A percentile compares a stretch with the other conserved stretches of the same genome.
Evolutionary conservation across 306 rosid species (phyloP).

Genomic region (Citrullus amarus): DNA sequence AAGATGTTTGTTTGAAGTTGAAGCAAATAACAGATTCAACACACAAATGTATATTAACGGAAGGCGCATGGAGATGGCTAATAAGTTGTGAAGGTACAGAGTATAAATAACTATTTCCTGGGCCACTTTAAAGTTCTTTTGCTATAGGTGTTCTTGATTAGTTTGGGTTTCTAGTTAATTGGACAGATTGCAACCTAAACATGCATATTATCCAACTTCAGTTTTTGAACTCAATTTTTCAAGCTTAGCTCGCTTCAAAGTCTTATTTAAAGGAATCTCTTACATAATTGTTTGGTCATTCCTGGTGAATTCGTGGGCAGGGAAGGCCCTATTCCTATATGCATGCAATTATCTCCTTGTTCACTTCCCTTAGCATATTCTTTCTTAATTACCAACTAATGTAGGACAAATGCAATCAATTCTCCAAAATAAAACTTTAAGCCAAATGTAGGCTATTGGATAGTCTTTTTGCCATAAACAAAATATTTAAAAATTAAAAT

Average conservation of each 20-base stretch:
- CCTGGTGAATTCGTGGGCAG: neutral
- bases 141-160: neutral
- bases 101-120: neutral
- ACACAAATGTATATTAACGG: constrained; percentile 26
- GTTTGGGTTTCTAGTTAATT: neutral
- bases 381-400: neutral
- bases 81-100: neutral
- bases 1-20: neutral
- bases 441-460: neutral
- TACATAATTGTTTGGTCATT: neutral
- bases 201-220: neutral
- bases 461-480: neutral
- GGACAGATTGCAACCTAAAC: neutral
- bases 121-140: neutral
- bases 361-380: neutral
- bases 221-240: neutral
- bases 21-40: neutral
- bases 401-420: neutral
- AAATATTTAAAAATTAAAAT: too few relatives aligned
- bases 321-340: neutral
- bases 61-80: constrained; percentile 48
- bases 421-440: neutral
- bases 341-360: neutral
- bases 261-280: neutral
- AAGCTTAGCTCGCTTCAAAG: neutral